These are phyloP conservation scores for Warburgia ugandensis DNA, from an alignment of 164 flowering plant species.

Conservation along the genomic window DNA sequence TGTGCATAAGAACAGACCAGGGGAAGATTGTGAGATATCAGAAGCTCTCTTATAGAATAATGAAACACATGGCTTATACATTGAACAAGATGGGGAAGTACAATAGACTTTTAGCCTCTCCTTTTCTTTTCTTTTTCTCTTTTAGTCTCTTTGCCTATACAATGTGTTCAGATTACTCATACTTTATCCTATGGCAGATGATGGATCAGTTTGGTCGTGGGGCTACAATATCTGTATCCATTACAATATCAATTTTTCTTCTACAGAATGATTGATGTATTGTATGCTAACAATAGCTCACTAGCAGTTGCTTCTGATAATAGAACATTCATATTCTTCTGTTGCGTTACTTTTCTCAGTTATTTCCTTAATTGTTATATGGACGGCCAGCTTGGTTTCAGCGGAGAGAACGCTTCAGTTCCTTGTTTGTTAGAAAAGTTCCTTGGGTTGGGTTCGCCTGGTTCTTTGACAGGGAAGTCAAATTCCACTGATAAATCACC, in stretches of 20 bases:
- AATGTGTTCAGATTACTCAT: background rate
- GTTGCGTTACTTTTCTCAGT: constrained; percentile 5
- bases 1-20: no score
- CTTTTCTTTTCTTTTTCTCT: no score
- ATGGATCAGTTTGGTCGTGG: constrained; percentile 96
- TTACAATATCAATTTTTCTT: constrained; percentile 1
- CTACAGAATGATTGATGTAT: background rate
- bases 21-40: no score
- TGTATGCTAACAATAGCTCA: no score
- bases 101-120: no score
- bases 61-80: no score
- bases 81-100: no score
- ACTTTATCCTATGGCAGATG: constrained; percentile 46
- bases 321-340: background rate
- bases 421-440: constrained; percentile 54
- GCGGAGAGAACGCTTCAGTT: constrained; percentile 39
- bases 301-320: background rate
- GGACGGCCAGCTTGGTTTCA: constrained; percentile 85
- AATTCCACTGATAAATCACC: constrained; percentile 24
- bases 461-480: constrained; percentile 27
- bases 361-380: constrained; percentile 41
- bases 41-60: no score
- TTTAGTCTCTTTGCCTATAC: background rate
- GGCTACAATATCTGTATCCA: constrained; percentile 92
- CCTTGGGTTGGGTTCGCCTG: constrained; percentile 35